Evolutionary conservation across 768 basidiomycete genomes (phyloP), one percentile per base, ranked within the genome.

Genomic region (Pleurotus citrinopileatus): DNA sequence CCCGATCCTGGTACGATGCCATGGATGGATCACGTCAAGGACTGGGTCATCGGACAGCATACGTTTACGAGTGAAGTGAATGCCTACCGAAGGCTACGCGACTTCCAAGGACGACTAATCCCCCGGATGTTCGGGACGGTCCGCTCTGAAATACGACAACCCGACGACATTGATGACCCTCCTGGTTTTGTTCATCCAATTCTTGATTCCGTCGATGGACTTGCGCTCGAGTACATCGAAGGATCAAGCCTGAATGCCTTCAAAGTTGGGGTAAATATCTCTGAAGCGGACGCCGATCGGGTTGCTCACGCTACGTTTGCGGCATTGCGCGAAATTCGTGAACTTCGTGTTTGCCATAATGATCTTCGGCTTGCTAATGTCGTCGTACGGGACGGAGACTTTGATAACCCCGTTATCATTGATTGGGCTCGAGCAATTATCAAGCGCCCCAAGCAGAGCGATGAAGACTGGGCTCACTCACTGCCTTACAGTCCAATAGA

Each of bases 151-250:
- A 13, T 50, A 5, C 27, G 34, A 4, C 23, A 15, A 9, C 9
- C 34, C 4, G 22, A 27, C 19, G 28, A 29, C 17, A 32, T 50
- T 12, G 12, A 8, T 27, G 47, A 50, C 34, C 42, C 42, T 22
- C 42, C 42, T 6, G 20, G 42, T 17, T 44, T 44, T 20, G 20
- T n/a, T 20, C 42, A 44, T 26, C 34, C 47, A 7, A 20, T 19
- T 19, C 34, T 50, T 17, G 47, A 29, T 27, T n/a, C 23, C 17
- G 47, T 50, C 10, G 28, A 29, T 50, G 47, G 47, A 12, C 17
- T 50, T 17, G 28, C 34, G 4, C 47, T 50, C 19, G 47, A 32
- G 19, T 50, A 50, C 19, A 50, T 50, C 28, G 47, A 50, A 5
- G 47, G 47, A 3, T 8, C 13, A 3, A 17, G 6, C 10, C 17